These are phyloP conservation scores for Solanum clarkiae DNA, from an alignment of 257 asterid genomes.

Conservation along the genomic window DNA sequence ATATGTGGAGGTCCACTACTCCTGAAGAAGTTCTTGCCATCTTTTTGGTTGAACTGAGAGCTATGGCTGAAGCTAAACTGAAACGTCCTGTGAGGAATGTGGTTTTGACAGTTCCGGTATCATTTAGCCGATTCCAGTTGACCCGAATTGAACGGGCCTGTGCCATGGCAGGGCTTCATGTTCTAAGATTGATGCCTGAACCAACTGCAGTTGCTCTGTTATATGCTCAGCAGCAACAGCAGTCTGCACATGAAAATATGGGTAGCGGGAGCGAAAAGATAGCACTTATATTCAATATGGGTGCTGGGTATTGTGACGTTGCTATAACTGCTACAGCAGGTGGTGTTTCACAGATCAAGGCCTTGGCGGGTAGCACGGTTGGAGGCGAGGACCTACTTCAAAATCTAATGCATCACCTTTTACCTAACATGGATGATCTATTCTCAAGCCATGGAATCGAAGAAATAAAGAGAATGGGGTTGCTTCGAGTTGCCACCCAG, in stretches of 20 bases:
- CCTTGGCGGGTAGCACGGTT: conserved; percentile 47
- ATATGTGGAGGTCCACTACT: conserved; percentile 77
- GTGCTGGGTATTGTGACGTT: conserved; percentile 85
- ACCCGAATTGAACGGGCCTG: conserved; percentile 75
- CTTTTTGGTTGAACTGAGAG: conserved; percentile 54
- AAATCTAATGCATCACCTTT: conserved; percentile 46
- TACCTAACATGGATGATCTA: conserved; percentile 49
- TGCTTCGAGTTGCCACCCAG: conserved; percentile 72
- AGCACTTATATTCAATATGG: conserved; percentile 76
- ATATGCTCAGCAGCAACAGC: conserved; percentile 74
- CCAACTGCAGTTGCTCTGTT: conserved; percentile 84
- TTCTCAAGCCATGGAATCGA: conserved; percentile 49
- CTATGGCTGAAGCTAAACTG: conserved; percentile 57
- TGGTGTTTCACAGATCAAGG: conserved; percentile 74
- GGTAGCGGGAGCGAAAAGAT: conserved; percentile 60
- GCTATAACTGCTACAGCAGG: conserved; percentile 78
- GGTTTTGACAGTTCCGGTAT: conserved; percentile 62
- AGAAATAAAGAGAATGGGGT: conserved; percentile 51
- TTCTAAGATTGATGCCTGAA: conserved; percentile 78
- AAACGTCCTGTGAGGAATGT: conserved; percentile 47
- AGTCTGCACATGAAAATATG: conserved; percentile 30
- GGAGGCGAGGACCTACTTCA: conserved; percentile 86
- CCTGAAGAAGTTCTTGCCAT: conserved; percentile 90
- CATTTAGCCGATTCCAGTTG: conserved; percentile 72
- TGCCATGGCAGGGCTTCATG: conserved; percentile 92